Base-by-base conservation (phyloP, 1,284 basidiomycete species). In the Trichosporon sp. region DNA sequence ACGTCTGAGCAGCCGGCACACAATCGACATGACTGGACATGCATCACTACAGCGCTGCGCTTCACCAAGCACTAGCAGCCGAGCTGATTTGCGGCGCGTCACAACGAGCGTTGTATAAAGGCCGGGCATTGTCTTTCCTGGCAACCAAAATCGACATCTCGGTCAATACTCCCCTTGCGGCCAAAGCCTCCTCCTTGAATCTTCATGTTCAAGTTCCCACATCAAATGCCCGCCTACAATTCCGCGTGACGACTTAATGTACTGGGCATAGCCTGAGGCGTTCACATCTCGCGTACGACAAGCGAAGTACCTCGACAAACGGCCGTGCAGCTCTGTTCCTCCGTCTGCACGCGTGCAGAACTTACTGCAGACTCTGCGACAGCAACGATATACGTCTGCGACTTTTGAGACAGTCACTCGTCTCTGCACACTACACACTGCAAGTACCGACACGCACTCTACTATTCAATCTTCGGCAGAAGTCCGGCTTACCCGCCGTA, bases 201-300 rank as follows among this genome's bases (percentile, higher is more conserved):
- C 59, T 35, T 63, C 59, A 63, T 63, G 59, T 63, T 14, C 59
- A 8, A 63, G 16, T 63, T 63, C 59, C 31, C 59, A 63, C 59
- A 63, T 32, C 59, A 35, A 63, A 63, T 63, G 59, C 31, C 59
- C 14, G 59, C 59, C 59, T 37, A n/a, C 59, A 63, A 63, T 63
- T n/a, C 59, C 59, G 59, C 59, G 59, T 63, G 59, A 63, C 59
- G 32, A 63, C 32, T 63, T n/a, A n/a, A 63, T 63, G 59, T n/a
- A 35, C 59, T 32, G 59, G 31, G 59, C 32, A 63, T 37, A 63
- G 32, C 59, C 31, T 37, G 59, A 63, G 59, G 59, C 59, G 59
- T 63, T 63, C 59, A 63, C 59, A 63, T 35, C 37, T 63, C 21
- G 31, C 19, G 51, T 54, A 54, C 51, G 51, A 54, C 51, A 26